Conservation (phyloP, 306 rosid species). For the Rosa chinensis region DNA sequence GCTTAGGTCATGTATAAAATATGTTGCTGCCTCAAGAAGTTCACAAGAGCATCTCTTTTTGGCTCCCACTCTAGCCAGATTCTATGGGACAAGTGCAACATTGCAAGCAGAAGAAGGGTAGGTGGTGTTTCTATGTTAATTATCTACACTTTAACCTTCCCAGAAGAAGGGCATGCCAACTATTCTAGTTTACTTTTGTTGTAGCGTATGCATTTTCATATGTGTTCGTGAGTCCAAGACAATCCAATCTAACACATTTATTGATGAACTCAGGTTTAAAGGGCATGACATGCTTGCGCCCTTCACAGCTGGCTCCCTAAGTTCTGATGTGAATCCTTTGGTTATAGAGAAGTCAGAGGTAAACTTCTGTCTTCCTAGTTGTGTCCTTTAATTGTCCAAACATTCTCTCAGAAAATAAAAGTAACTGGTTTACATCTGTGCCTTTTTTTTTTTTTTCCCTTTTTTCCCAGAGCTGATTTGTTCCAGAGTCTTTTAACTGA, state of each 20-base stretch:
- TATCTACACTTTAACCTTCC: background rate
- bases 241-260: conserved; percentile 17
- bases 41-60: conserved; percentile 43
- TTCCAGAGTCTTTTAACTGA: conserved; percentile 13
- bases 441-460: background rate
- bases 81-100: conserved; percentile 48
- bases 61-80: conserved; percentile 46
- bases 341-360: conserved; percentile 86
- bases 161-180: conserved; percentile 10
- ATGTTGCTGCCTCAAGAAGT: conserved; percentile 42
- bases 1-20: conserved; percentile 52
- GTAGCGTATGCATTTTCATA: background rate
- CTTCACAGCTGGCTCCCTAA: conserved; percentile 89
- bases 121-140: conserved; percentile 17
- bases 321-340: conserved; percentile 59
- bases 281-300: conserved; percentile 98
- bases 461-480: background rate
- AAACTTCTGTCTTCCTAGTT: conserved; percentile 1
- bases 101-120: conserved; percentile 66
- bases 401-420: background rate
- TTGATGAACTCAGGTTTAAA: conserved; percentile 52
- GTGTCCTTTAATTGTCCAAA: conserved; percentile 8
- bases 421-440: conserved; percentile 4
- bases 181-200: conserved; percentile 10
- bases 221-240: background rate